Evolutionary conservation across 306 rosid species (phyloP).

Genomic region (Glycine soja): DNA sequence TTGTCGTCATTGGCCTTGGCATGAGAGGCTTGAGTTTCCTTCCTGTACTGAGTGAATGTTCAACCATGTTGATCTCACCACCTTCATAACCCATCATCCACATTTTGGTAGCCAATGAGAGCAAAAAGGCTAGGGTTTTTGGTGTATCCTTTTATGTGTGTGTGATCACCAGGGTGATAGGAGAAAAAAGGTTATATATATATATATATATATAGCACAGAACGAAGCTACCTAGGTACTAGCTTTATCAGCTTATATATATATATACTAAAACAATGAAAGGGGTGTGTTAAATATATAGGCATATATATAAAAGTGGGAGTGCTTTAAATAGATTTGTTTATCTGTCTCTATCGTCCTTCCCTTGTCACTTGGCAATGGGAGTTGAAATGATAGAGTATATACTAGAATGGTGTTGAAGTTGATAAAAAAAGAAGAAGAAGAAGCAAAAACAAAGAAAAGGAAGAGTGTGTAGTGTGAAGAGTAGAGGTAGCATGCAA

Average conservation of each 20-base stretch:
- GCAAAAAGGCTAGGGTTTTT: background rate
- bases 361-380: conserved; percentile 33
- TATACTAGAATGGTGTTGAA: conserved; percentile 34
- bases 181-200: background rate
- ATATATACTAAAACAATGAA: conserved; percentile 11
- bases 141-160: background rate
- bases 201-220: background rate
- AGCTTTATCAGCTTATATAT: conserved; percentile 10
- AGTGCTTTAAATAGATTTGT: conserved; percentile 37
- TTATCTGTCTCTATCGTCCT: conserved; percentile 8
- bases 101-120: conserved; percentile 48
- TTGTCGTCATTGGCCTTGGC: conserved; percentile 60
- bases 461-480: conserved; percentile 5
- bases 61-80: conserved; percentile 58
- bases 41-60: conserved; percentile 33
- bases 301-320: conserved; percentile 23
- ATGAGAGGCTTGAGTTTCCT: conserved; percentile 80
- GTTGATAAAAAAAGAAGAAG: background rate
- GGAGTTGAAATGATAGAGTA: conserved; percentile 33
- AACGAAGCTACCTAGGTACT: background rate
- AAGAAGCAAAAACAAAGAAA: conserved; percentile 28
- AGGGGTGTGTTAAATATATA: background rate
- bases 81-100: conserved; percentile 78
- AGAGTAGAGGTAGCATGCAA: conserved; percentile 47
- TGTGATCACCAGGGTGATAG: conserved; percentile 2